Conservation (phyloP, 148 eudicot genomes). For the Vaccinium vitisidaea region DNA sequence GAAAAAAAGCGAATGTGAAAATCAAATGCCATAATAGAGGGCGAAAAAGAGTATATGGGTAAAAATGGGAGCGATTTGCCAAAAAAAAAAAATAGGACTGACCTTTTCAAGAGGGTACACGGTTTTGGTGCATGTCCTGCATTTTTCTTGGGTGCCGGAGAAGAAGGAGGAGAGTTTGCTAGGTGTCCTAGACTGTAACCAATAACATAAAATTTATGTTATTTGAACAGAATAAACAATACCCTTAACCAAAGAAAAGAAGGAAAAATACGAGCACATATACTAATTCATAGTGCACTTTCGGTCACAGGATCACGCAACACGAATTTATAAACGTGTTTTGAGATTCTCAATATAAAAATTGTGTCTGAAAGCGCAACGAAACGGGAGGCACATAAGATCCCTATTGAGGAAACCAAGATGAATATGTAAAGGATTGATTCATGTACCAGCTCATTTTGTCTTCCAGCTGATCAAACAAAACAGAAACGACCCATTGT, state of each 20-base stretch:
- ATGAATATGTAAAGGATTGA: not conserved
- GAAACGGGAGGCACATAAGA: not conserved
- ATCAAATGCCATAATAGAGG: not conserved
- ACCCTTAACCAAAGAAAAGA: not conserved
- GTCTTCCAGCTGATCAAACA: slow-evolving; percentile 40
- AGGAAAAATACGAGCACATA: not conserved
- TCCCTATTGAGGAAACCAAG: not conserved
- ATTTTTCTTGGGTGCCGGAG: slow-evolving; percentile 89
- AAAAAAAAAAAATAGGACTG: not conserved
- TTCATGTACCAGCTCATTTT: slow-evolving; percentile 39
- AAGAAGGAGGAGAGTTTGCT: slow-evolving; percentile 67
- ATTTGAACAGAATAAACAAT: not conserved
- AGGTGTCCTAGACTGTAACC: slow-evolving; percentile 42
- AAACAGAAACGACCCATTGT: not conserved
- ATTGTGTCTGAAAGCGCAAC: not conserved
- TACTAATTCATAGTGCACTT: not conserved
- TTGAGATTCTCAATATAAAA: not conserved
- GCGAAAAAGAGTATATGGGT: not conserved
- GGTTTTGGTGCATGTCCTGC: slow-evolving; percentile 70
- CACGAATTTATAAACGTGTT: not conserved
- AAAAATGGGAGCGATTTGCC: not conserved
- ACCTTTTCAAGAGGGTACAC: slow-evolving; percentile 95
- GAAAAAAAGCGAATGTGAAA: not conserved
- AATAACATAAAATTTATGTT: not conserved
- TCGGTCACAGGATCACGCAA: not conserved